A percentile compares a stretch with the other conserved stretches of the same genome.
Evolutionary conservation across 805 yeast species (phyloP).

Genomic region (Torulaspora delbrueckii): DNA sequence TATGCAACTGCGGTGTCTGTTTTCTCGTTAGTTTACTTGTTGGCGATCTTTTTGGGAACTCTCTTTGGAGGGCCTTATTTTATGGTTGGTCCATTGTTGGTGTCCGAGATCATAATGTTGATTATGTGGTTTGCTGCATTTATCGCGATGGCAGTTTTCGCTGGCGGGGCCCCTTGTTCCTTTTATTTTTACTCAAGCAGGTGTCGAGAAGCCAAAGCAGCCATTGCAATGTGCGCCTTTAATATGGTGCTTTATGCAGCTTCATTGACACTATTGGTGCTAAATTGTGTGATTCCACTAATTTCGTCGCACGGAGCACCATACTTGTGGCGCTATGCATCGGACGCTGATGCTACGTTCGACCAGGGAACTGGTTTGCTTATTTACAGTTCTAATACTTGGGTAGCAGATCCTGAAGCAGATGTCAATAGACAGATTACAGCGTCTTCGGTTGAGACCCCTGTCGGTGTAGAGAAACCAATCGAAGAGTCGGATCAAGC

Average conservation of each 20-base stretch:
- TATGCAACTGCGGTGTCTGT: constrained; percentile 6
- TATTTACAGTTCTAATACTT: not conserved
- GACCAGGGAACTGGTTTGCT: constrained; percentile 4
- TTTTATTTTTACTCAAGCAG: not conserved
- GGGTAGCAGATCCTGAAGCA: constrained; percentile 1
- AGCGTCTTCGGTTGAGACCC: not conserved
- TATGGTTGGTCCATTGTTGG: constrained; percentile 3
- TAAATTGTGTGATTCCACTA: not conserved
- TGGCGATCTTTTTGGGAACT: not conserved
- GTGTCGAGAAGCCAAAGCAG: constrained; percentile 5
- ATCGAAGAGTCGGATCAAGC: not conserved
- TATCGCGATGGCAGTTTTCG: constrained; percentile 5
- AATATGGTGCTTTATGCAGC: constrained; percentile 1
- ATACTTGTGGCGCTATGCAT: not conserved
- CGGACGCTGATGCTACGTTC: not conserved
- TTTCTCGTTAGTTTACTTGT: constrained; percentile 4
- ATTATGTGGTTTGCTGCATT: constrained; percentile 8
- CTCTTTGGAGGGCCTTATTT: not conserved
- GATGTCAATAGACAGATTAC: not conserved
- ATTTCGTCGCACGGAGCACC: not conserved
- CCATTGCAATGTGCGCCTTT: constrained; percentile 6
- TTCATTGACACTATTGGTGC: not conserved
- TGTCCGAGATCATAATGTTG: constrained; percentile 1
- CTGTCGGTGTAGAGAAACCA: not conserved
- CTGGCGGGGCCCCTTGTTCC: not conserved